These are phyloP conservation scores for Rhododendron vialii DNA, from an alignment of 148 eudicot genomes.

Conservation along the genomic window DNA sequence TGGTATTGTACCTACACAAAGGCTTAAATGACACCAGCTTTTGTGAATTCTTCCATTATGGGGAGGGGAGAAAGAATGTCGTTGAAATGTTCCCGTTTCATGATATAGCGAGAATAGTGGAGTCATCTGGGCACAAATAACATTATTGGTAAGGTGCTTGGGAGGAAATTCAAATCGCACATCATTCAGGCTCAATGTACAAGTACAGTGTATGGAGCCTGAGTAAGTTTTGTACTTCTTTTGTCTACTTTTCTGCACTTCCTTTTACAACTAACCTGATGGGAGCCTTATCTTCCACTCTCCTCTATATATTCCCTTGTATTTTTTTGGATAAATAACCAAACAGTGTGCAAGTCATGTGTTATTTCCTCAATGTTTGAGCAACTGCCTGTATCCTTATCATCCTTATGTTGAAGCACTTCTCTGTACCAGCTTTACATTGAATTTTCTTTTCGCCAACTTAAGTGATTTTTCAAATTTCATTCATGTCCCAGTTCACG, in stretches of 20 bases:
- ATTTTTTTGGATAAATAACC: neutral
- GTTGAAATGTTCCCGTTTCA: neutral
- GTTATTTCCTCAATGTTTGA: neutral
- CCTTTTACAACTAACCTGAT: neutral
- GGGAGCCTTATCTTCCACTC: neutral
- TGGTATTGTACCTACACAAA: neutral
- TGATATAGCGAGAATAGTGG: neutral
- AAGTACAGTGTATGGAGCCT: neutral
- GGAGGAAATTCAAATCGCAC: neutral
- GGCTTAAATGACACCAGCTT: neutral
- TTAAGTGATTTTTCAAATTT: neutral
- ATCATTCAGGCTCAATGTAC: slow-evolving; percentile 1
- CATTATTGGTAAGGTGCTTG: neutral
- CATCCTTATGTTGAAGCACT: neutral
- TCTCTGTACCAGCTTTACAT: neutral
- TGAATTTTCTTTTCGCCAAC: neutral
- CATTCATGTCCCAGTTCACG: slow-evolving; percentile 53
- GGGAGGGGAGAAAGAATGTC: neutral
- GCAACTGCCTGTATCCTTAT: neutral
- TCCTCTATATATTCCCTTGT: neutral
- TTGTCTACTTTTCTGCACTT: neutral
- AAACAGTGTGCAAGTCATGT: neutral
- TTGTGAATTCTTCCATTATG: neutral
- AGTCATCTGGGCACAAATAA: neutral
- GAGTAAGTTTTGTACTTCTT: neutral